Base-by-base conservation (phyloP, 306 rosid species). In the Sindora glabra region DNA sequence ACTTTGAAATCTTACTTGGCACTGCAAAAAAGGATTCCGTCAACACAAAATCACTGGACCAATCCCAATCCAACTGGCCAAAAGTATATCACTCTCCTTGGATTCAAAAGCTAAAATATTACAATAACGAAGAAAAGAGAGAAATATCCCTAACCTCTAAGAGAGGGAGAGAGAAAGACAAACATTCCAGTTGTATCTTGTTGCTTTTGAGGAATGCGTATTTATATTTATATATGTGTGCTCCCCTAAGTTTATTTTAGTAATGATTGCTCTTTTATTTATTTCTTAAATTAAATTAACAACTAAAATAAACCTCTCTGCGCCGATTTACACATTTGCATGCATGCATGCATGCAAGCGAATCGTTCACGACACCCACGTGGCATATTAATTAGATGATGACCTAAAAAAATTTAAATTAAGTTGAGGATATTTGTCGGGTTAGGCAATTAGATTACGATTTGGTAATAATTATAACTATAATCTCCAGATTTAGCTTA, bases 111-210 rank as follows among this genome's bases (percentile, higher is more conserved):
- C n/a, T n/a, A n/a, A n/a, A 64, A 62, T 15, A 71, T 30, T 66
- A 48, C 61, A 52, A 64, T 45, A 32, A 69, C 50, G 32, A 10
- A 57, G 30, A 22, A 47, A 24, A 53, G 30, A 70, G 26, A 32
- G 48, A 70, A 58, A 42, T 42, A 72, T 64, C 62, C 62, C 72
- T 42, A 77, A 53, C 73, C 76, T 62, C 70, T 37, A 46, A 78
- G 69, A 63, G 27, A n/a, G n/a, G n/a, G n/a, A n/a, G n/a, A 64
- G 52, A 64, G 79, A 79, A 71, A 72, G 90, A 83, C 90, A 85
- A 75, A 92, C 96, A 91, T 88, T 88, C 94, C 90, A 83, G 96
- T 80, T 88, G 95, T 81, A 72, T 77, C 81, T 86, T 64, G 95
- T 71, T 88, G 86, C 98, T 92, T 92, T 92, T 88, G 98, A 88